Evolutionary conservation across 768 basidiomycete species (phyloP).

Genomic region (Phylloporus rhodoxanthus): DNA sequence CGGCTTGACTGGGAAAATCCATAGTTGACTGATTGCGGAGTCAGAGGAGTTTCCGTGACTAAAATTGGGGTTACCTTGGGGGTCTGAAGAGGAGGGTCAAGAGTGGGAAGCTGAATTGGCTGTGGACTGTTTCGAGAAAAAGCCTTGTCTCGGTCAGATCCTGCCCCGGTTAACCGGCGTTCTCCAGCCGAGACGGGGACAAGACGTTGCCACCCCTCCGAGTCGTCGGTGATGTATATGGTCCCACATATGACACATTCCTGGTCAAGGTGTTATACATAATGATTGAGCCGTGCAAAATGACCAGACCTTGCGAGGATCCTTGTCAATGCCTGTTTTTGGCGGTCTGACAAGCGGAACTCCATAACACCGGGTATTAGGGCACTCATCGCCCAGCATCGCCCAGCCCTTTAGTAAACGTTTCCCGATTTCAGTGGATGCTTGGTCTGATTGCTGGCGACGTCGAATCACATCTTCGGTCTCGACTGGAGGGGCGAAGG

Average conservation of each 20-base stretch:
- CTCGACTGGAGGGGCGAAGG: constrained; percentile 58
- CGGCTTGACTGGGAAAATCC: constrained; percentile 12
- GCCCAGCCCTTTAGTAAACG: constrained; percentile 79
- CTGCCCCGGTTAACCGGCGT: constrained; percentile 1
- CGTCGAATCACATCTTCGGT: constrained; percentile 61
- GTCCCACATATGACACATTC: constrained; percentile 74
- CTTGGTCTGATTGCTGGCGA: constrained; percentile 74
- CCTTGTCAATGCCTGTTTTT: constrained; percentile 51
- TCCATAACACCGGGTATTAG: constrained; percentile 62
- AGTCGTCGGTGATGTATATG: constrained; percentile 55
- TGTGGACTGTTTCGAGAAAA: constrained; percentile 22
- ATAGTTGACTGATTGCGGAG: constrained; percentile 16
- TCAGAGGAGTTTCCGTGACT: constrained; percentile 2
- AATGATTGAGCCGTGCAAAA: constrained; percentile 1
- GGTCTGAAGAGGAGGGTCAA: constrained; percentile 27
- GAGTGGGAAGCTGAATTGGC: constrained; percentile 29
- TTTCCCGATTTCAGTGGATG: constrained; percentile 74
- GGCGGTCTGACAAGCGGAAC: constrained; percentile 81
- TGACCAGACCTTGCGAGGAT: constrained; percentile 56
- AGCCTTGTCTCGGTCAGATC: constrained; percentile 10
- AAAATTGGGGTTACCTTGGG: constrained; percentile 21
- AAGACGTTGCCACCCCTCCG: constrained; percentile 44
- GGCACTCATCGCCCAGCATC: constrained; percentile 86
- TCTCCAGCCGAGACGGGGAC: constrained; percentile 26
- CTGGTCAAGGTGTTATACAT: constrained; percentile 32